Base-by-base conservation (phyloP, 176 grass and related monocot species). In the Eremochloa ophiuroides region DNA sequence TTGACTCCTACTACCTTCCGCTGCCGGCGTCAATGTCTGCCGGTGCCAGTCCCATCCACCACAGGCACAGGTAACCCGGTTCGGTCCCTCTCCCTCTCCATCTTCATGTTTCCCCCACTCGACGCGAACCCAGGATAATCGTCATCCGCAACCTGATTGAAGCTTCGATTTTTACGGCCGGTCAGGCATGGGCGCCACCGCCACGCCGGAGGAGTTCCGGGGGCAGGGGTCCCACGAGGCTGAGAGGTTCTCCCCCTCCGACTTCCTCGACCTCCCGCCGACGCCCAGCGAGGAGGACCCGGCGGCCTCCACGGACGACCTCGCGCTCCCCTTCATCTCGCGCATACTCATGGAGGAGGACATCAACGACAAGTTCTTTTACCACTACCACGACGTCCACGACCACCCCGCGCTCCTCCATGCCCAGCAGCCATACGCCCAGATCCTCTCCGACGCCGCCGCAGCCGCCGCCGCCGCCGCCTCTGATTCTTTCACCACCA, bases 371-470 rank as follows among this genome's bases (percentile, higher is more conserved):
- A 51, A 67, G 77, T 37, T 66, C 33, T 22, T 38, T 9, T 65
- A 65, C 62, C 62, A 65, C 62, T 65, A 65, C n/a, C n/a, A n/a
- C n/a, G n/a, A n/a, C n/a, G n/a, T n/a, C 62, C 64, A 7, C 8
- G 5, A 44, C 26, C 18, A 29, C 18, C 17, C 28, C 23, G 64
- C n/a, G 14, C 23, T 17, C n/a, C n/a, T 60, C n/a, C 53, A 40
- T 53, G 74, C n/a, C 18, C 82, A 88, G 79, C 37, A 83, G 48
- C 85, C 76, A 2, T 88, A 83, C 50, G 72, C 51, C 4, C 85
- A 77, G 4, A 86, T 94, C 42, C 86, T 94, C 61, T 66, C 85
- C 15, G 81, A 65, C n/a, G n/a, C n/a, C n/a, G n/a, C n/a, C n/a
- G n/a, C n/a, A n/a, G n/a, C n/a, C 34, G 62, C 67, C 62, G 63